phyloP scores from a whole-genome alignment of 202 grass and related monocot genomes.

The Brachypodium distachyon region DNA sequence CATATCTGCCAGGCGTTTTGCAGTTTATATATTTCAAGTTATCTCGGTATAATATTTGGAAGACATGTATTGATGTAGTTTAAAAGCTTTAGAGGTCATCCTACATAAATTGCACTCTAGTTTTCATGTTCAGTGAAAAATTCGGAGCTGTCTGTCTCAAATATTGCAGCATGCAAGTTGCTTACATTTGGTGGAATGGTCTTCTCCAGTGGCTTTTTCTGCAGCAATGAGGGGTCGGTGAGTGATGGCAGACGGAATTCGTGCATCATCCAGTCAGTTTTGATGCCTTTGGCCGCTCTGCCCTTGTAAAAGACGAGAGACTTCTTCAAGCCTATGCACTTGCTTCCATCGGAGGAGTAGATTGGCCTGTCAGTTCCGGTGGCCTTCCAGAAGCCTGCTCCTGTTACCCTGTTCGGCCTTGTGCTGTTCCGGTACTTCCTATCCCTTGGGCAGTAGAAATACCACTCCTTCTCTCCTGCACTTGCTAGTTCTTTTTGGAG shows the following conservation, averaged over 20 bases:
- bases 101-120: not conserved
- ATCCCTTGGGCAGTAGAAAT: slow-evolving; percentile 99
- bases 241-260: slow-evolving; percentile 85
- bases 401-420: slow-evolving; percentile 86
- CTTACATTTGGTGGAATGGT: slow-evolving; percentile 84
- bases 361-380: slow-evolving; percentile 95
- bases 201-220: slow-evolving; percentile 79
- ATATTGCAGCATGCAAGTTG: slow-evolving; percentile 9
- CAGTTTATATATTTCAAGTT: not conserved
- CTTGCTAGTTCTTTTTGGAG: slow-evolving; percentile 66
- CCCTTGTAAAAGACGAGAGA: slow-evolving; percentile 99
- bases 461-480: slow-evolving; percentile 98
- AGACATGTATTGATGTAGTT: not conserved
- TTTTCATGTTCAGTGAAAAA: not conserved
- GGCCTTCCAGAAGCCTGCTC: slow-evolving; percentile 96
- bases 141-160: not conserved
- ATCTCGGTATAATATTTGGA: not conserved
- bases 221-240: slow-evolving; percentile 39
- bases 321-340: slow-evolving; percentile 98
- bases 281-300: slow-evolving; percentile 85
- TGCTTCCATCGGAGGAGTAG: slow-evolving; percentile 79
- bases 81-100: not conserved
- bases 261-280: slow-evolving; percentile 99
- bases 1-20: not conserved
- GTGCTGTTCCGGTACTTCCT: slow-evolving; percentile 96